Conservation (phyloP, 441 rosid genomes). For the Arabidopsis lyrata region DNA sequence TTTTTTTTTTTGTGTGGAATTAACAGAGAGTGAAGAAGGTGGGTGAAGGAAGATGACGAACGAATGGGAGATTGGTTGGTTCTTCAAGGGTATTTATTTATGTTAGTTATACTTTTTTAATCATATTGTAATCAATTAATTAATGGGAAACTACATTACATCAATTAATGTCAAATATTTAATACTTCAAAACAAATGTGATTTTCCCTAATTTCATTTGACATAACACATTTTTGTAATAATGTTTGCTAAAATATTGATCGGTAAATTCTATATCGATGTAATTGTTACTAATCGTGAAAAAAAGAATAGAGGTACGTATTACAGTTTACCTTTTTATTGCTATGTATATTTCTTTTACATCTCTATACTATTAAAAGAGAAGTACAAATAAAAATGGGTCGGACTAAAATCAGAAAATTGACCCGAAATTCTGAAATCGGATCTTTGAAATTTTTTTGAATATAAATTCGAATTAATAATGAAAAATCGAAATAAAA, state of each 20-base stretch:
- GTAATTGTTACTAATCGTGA: too few species aligned
- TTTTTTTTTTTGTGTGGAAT: background rate
- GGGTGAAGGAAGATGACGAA: conserved; percentile 17
- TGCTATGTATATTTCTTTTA: too few species aligned
- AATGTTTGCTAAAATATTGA: background rate
- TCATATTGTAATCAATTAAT: conserved; percentile 29
- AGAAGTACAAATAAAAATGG: too few species aligned
- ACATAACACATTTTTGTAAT: background rate
- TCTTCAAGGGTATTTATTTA: conserved; percentile 35
- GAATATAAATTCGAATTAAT: too few species aligned
- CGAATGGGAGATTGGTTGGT: conserved; percentile 29
- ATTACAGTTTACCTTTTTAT: too few species aligned
- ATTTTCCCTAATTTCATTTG: background rate
- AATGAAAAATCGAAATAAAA: too few species aligned
- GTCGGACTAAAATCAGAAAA: too few species aligned
- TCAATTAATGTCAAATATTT: conserved; percentile 7
- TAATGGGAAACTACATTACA: background rate
- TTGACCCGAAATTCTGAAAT: too few species aligned
- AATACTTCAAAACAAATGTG: background rate
- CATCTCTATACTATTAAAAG: too few species aligned
- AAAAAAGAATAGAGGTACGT: too few species aligned
- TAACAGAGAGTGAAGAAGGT: conserved; percentile 16
- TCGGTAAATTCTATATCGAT: too few species aligned
- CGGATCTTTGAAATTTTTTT: too few species aligned
- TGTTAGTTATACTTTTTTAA: conserved; percentile 36